These are phyloP conservation scores for Komagataella phaffii DNA, from an alignment of 805 yeast species.

Conservation along the genomic window DNA sequence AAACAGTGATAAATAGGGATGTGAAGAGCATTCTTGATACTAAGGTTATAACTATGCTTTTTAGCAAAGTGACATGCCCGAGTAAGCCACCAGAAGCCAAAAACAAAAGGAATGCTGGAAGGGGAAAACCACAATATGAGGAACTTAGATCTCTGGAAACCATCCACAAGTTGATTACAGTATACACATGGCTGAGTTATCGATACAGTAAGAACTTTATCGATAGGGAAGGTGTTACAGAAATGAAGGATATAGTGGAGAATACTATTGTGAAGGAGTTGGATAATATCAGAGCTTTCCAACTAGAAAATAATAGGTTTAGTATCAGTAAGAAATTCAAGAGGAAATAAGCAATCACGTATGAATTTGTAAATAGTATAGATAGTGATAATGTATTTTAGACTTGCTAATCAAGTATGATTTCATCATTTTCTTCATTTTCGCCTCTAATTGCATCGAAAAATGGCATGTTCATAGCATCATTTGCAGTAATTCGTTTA, in stretches of 20 bases:
- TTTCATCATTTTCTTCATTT: conserved; percentile 11
- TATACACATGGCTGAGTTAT: conserved; percentile 78
- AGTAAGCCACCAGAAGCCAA: background rate
- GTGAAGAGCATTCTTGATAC: conserved; percentile 45
- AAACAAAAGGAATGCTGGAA: background rate
- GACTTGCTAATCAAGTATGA: conserved; percentile 8
- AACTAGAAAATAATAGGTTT: background rate
- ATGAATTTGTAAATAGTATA: background rate
- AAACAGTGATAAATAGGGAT: conserved; percentile 39
- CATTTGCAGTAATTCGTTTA: conserved; percentile 43
- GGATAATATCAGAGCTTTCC: conserved; percentile 12
- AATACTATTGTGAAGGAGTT: conserved; percentile 39
- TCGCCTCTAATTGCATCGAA: conserved; percentile 27
- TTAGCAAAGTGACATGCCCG: background rate
- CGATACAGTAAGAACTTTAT: conserved; percentile 74
- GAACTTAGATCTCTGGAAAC: conserved; percentile 34
- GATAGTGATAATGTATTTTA: background rate
- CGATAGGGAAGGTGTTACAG: conserved; percentile 62
- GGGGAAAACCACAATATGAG: background rate
- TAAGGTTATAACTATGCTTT: background rate
- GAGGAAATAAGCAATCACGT: background rate
- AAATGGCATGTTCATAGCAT: conserved; percentile 43
- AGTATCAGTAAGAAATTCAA: background rate
- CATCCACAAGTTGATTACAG: conserved; percentile 50
- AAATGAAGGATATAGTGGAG: conserved; percentile 60